Conservation (phyloP, 2,329 filamentous ascomycete species). For the Apiospora koreana region DNA sequence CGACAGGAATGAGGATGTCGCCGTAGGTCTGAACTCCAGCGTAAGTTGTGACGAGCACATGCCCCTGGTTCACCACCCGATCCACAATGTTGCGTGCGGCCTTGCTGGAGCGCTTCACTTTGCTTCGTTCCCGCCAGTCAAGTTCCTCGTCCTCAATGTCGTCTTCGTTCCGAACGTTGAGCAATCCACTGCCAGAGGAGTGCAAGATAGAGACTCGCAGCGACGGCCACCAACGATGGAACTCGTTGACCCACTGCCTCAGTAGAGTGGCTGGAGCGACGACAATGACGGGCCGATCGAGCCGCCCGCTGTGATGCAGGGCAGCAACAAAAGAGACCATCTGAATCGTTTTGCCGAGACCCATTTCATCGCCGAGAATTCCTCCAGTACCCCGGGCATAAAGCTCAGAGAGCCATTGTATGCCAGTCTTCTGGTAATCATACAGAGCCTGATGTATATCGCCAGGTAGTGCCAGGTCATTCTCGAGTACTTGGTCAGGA, state of each 20-base stretch:
- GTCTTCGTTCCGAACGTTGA: slow-evolving; percentile 73
- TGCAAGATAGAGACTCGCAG: slow-evolving; percentile 93
- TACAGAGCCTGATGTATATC: slow-evolving; percentile 93
- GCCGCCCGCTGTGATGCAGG: slow-evolving; percentile 85
- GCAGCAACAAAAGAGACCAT: slow-evolving; percentile 80
- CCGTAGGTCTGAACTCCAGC: slow-evolving; percentile 92
- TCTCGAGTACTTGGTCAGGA: slow-evolving; percentile 73
- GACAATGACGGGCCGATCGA: slow-evolving; percentile 83
- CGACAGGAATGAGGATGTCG: slow-evolving; percentile 75
- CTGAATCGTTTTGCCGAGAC: slow-evolving; percentile 87
- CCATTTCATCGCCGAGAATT: slow-evolving; percentile 98
- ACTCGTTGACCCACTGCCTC: slow-evolving; percentile 97
- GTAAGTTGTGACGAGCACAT: slow-evolving; percentile 94
- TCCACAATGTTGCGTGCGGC: slow-evolving; percentile 80
- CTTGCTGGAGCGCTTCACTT: slow-evolving; percentile 56
- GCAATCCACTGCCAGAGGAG: slow-evolving; percentile 94
- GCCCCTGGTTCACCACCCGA: slow-evolving; percentile 78
- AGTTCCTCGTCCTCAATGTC: slow-evolving; percentile 55
- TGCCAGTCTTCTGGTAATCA: slow-evolving; percentile 95
- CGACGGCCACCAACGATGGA: slow-evolving; percentile 99
- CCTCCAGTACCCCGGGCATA: slow-evolving; percentile 89
- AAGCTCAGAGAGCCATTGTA: slow-evolving; percentile 94
- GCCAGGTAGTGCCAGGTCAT: slow-evolving; percentile 79
- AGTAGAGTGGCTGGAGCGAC: slow-evolving; percentile 94
- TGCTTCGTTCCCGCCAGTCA: slow-evolving; percentile 49